These are phyloP conservation scores for Acorus calamus DNA, from an alignment of 106 monocot species.

Conservation along the genomic window DNA sequence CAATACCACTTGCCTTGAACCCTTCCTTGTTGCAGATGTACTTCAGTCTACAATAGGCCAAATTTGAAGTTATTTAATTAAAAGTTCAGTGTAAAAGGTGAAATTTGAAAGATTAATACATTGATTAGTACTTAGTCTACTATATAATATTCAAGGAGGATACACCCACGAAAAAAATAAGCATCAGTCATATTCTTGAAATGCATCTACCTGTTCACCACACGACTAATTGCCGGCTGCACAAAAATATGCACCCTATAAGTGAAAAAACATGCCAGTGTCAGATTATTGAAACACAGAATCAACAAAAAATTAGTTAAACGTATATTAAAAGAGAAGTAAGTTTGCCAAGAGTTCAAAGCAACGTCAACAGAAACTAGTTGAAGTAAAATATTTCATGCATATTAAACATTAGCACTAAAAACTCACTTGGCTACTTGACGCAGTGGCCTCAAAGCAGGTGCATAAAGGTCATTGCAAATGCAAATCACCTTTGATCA, in stretches of 20 bases:
- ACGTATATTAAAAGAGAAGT: neutral
- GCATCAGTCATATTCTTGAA: neutral
- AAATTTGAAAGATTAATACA: too few relatives aligned
- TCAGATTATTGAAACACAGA: conserved; percentile 2
- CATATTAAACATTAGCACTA: neutral
- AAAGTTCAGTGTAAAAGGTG: neutral
- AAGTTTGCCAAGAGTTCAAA: neutral
- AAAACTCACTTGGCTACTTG: conserved; percentile 88
- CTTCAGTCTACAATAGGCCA: conserved; percentile 52
- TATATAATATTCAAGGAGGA: neutral
- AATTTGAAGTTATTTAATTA: conserved; percentile 1
- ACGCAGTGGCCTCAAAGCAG: conserved; percentile 77
- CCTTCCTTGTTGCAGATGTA: conserved; percentile 82
- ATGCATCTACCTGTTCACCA: conserved; percentile 75
- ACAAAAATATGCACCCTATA: conserved; percentile 84
- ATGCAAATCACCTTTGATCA: conserved; percentile 83
- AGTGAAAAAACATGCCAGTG: conserved; percentile 9
- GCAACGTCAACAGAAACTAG: neutral
- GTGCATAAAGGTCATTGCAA: conserved; percentile 99
- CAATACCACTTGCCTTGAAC: conserved; percentile 60
- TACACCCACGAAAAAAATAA: too few relatives aligned
- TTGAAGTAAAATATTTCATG: neutral
- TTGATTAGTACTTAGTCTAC: too few relatives aligned
- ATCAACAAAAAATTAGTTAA: neutral
- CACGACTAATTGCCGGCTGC: conserved; percentile 75